These are phyloP conservation scores for Sarocladium brachiariae DNA, from an alignment of 2,329 filamentous ascomycete genomes.

Conservation along the genomic window DNA sequence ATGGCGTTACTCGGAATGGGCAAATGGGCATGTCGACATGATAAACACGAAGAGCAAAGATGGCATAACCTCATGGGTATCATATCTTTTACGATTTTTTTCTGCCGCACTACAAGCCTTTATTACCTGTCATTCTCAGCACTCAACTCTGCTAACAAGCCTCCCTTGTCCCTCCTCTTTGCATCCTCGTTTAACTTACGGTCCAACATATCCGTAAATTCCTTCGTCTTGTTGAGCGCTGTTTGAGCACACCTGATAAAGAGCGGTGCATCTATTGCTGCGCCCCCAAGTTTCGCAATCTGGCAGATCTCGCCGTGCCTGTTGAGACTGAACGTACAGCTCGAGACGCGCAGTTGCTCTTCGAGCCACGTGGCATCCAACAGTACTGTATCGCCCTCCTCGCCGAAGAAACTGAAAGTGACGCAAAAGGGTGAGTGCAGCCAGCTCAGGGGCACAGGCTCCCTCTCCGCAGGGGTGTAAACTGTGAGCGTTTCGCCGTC, in stretches of 20 bases:
- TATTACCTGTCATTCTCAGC: slow-evolving; percentile 70
- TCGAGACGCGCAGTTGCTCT: slow-evolving; percentile 67
- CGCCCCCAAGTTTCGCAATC: slow-evolving; percentile 83
- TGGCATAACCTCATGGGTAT: background rate
- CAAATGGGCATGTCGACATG: background rate
- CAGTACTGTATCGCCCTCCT: slow-evolving; percentile 59
- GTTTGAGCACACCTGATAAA: slow-evolving; percentile 70
- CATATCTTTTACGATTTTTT: slow-evolving; percentile 8
- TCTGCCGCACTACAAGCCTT: background rate
- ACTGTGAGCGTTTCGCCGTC: slow-evolving; percentile 79
- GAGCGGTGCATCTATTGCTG: slow-evolving; percentile 69
- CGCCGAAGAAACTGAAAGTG: slow-evolving; percentile 77
- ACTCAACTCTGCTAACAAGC: slow-evolving; percentile 67
- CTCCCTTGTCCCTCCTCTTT: slow-evolving; percentile 70
- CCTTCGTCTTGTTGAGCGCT: slow-evolving; percentile 73
- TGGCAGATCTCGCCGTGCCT: slow-evolving; percentile 86
- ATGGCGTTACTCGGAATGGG: slow-evolving; percentile 2
- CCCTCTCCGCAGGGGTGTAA: slow-evolving; percentile 76
- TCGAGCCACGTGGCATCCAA: slow-evolving; percentile 68
- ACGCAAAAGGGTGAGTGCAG: slow-evolving; percentile 88
- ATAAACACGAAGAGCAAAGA: background rate
- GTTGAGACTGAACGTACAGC: slow-evolving; percentile 79
- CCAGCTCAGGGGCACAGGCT: slow-evolving; percentile 84
- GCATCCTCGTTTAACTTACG: slow-evolving; percentile 68
- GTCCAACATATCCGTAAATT: slow-evolving; percentile 69